Evolutionary conservation across 2,329 filamentous ascomycete genomes (phyloP).

Genomic region (Septoria petroselini): DNA sequence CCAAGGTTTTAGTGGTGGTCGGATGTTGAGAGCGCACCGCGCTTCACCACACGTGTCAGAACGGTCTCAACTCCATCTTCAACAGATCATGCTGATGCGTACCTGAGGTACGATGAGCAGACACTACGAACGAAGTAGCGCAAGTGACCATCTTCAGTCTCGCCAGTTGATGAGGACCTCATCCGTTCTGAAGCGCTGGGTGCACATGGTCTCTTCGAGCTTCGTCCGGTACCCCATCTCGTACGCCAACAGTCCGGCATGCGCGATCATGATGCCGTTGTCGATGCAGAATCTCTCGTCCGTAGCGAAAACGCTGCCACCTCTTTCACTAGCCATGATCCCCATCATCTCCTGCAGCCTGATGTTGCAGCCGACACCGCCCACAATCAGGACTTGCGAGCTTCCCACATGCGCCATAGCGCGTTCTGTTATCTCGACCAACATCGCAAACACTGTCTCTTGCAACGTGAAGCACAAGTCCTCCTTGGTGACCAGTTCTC

Average conservation of each 20-base stretch:
- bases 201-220: slow-evolving; percentile 73
- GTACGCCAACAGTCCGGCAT: slow-evolving; percentile 84
- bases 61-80: no score
- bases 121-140: no score
- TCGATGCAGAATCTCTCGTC: slow-evolving; percentile 98
- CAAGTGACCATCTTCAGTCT: slow-evolving; percentile 31
- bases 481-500: slow-evolving; percentile 66
- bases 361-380: slow-evolving; percentile 93
- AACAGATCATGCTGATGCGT: no score
- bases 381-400: slow-evolving; percentile 86
- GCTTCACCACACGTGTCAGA: no score
- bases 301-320: slow-evolving; percentile 87
- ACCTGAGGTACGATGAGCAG: no score
- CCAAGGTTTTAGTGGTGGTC: no score
- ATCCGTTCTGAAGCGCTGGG: slow-evolving; percentile 52
- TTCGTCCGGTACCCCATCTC: slow-evolving; percentile 74
- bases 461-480: slow-evolving; percentile 94
- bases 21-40: no score
- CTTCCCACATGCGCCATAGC: slow-evolving; percentile 97
- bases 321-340: slow-evolving; percentile 82
- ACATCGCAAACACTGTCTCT: slow-evolving; percentile 93
- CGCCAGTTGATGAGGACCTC: slow-evolving; percentile 52
- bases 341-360: slow-evolving; percentile 98
- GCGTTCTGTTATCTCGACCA: slow-evolving; percentile 96
- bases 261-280: slow-evolving; percentile 99